Evolutionary conservation across 352 stramenopile species (phyloP).

Genomic region (Hyaloperonospora brassicae): DNA sequence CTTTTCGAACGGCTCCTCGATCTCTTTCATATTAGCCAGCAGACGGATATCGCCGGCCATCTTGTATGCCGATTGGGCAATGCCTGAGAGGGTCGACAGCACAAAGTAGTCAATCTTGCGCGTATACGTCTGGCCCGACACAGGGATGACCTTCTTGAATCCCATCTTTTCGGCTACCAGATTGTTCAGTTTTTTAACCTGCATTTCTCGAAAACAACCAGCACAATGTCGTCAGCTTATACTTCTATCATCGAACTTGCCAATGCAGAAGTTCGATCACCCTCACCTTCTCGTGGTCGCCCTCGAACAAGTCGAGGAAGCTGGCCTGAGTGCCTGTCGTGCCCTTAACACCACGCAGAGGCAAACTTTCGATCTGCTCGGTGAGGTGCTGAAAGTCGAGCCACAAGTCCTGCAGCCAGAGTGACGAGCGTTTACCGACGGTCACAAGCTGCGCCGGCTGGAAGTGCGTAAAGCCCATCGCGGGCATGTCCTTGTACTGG

Average conservation of each 20-base stretch:
- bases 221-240: slow-evolving; percentile 2
- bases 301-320: slow-evolving; percentile 98
- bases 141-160: slow-evolving; percentile 94
- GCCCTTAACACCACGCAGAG: slow-evolving; percentile 97
- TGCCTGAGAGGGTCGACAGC: slow-evolving; percentile 91
- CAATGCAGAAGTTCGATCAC: background rate
- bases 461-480: slow-evolving; percentile 99
- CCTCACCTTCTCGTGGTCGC: slow-evolving; percentile 93
- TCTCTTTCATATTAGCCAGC: slow-evolving; percentile 99
- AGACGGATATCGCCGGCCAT: slow-evolving; percentile 98
- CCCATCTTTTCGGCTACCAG: slow-evolving; percentile 95
- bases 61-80: slow-evolving; percentile 98
- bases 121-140: slow-evolving; percentile 98
- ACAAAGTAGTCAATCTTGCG: slow-evolving; percentile 98
- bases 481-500: slow-evolving; percentile 94
- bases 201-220: background rate
- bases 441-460: slow-evolving; percentile 98
- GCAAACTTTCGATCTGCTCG: slow-evolving; percentile 93
- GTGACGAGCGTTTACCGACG: slow-evolving; percentile 94
- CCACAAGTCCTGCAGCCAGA: slow-evolving; percentile 98
- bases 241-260: too few species aligned
- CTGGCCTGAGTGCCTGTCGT: slow-evolving; percentile 98
- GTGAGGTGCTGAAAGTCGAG: slow-evolving; percentile 94
- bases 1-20: slow-evolving; percentile 92
- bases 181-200: slow-evolving; percentile 94